Evolutionary conservation across 2,329 filamentous ascomycete genomes (phyloP).

Genomic region (Alternaria sp.): DNA sequence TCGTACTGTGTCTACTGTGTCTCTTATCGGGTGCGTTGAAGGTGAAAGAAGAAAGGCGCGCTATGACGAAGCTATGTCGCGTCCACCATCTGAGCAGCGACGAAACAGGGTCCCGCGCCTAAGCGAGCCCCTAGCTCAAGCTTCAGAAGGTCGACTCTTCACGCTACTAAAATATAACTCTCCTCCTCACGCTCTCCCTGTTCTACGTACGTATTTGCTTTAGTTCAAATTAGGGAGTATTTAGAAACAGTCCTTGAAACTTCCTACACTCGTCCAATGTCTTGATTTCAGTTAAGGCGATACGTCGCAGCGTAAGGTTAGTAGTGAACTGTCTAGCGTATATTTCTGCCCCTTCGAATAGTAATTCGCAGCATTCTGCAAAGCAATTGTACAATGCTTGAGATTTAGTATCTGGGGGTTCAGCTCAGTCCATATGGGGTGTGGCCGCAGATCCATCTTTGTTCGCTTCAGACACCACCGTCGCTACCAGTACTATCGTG

Average conservation of each 20-base stretch:
- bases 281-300: not conserved
- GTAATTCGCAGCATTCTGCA: not conserved
- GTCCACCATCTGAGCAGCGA: conserved; percentile 16
- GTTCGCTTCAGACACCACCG: not conserved
- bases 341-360: conserved; percentile 4
- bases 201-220: not conserved
- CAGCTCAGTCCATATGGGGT: not conserved
- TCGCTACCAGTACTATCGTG: not conserved
- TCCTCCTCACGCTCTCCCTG: too few species aligned
- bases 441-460: not conserved
- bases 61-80: conserved; percentile 26
- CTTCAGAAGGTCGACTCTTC: conserved; percentile 21
- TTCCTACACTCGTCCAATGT: not conserved
- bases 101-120: conserved; percentile 21
- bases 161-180: not conserved
- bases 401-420: not conserved
- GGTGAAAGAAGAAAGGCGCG: conserved; percentile 25
- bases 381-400: not conserved
- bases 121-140: conserved; percentile 25
- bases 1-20: conserved; percentile 8
- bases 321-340: not conserved
- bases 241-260: too few species aligned
- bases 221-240: not conserved
- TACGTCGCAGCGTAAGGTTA: not conserved
- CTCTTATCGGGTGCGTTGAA: conserved; percentile 7